These are phyloP conservation scores for Rhodotorula mucilaginosa DNA, from an alignment of 1,284 basidiomycete species.

Conservation along the genomic window DNA sequence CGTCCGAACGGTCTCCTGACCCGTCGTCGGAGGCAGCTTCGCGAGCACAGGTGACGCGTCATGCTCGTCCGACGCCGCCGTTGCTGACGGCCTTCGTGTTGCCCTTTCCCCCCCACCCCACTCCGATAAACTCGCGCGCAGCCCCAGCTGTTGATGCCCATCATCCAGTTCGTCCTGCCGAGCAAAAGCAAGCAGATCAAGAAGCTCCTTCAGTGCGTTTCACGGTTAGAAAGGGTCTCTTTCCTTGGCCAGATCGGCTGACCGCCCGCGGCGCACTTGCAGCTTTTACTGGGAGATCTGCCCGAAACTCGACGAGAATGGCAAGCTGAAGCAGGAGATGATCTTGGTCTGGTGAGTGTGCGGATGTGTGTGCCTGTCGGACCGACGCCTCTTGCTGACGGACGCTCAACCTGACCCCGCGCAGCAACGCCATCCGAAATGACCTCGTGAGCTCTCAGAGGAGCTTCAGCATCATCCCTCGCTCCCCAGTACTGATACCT, in stretches of 20 bases:
- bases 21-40: no score
- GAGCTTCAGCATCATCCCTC: slow-evolving; percentile 45
- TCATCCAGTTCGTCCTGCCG: slow-evolving; percentile 97
- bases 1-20: not conserved
- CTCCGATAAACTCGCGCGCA: slow-evolving; percentile 6
- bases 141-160: slow-evolving; percentile 78
- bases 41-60: not conserved
- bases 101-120: not conserved
- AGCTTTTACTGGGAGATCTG: slow-evolving; percentile 99
- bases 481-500: not conserved
- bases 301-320: slow-evolving; percentile 94
- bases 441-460: slow-evolving; percentile 63
- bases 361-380: not conserved
- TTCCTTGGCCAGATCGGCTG: not conserved
- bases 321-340: slow-evolving; percentile 99
- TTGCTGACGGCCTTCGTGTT: no score
- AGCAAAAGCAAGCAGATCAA: slow-evolving; percentile 95
- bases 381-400: not conserved
- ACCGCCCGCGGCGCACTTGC: not conserved
- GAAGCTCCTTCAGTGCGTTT: slow-evolving; percentile 70
- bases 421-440: slow-evolving; percentile 85
- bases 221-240: no score
- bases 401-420: not conserved
- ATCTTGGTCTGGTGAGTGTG: slow-evolving; percentile 76
- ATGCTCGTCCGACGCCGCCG: no score